Percentiles rank a stretch among this genome's conserved stretches.
phyloP scores from a whole-genome alignment of 2,329 filamentous ascomycete genomes.

The Phoma herbarum region DNA sequence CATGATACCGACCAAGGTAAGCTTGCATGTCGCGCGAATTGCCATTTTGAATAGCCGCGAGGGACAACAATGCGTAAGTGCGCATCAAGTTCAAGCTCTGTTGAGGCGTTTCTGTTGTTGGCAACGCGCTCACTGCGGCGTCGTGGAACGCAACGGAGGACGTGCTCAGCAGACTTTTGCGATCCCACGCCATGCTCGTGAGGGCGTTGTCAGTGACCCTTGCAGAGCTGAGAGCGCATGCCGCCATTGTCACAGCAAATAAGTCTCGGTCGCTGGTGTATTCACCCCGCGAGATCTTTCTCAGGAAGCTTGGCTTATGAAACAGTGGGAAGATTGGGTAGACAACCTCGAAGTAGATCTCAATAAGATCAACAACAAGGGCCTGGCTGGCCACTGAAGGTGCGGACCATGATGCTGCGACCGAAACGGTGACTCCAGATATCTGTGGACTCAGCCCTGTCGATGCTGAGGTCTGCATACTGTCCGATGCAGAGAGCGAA shows the following conservation, averaged over 20 bases:
- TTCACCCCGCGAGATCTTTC: neutral
- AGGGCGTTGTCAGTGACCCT: constrained; percentile 18
- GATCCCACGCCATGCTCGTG: constrained; percentile 1
- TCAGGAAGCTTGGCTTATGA: neutral
- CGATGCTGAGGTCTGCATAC: neutral
- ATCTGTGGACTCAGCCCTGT: neutral
- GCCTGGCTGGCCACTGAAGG: neutral
- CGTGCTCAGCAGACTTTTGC: neutral
- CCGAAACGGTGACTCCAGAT: neutral
- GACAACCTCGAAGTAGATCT: neutral
- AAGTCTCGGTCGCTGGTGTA: constrained; percentile 3
- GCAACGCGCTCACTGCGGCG: neutral
- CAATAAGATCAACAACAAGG: neutral
- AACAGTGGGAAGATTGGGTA: constrained; percentile 4
- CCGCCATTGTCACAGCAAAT: constrained; percentile 20
- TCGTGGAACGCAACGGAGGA: neutral
- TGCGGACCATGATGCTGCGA: neutral
- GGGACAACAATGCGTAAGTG: constrained; percentile 59
- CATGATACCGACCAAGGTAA: constrained; percentile 62
- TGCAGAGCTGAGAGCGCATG: constrained; percentile 20
- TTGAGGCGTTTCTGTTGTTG: constrained; percentile 18
- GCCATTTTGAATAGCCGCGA: constrained; percentile 63
- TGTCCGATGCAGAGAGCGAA: neutral
- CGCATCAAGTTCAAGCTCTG: constrained; percentile 55
- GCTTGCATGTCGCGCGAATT: constrained; percentile 60